These are phyloP conservation scores for Naganishia randhawae DNA, from an alignment of 768 basidiomycete species.

Conservation along the genomic window DNA sequence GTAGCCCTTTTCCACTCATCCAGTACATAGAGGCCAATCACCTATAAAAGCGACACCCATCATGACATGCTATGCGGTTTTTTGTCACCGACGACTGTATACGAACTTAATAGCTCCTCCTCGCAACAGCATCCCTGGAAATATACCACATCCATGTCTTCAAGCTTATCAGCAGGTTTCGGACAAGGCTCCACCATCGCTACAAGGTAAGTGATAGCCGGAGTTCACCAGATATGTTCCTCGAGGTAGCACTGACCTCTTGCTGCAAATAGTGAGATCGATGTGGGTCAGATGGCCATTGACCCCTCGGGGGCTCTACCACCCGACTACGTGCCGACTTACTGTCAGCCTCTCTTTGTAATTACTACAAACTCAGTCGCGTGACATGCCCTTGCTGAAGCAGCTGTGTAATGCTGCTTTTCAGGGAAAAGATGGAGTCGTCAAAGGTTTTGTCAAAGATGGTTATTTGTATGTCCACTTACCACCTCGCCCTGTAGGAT, in stretches of 20 bases:
- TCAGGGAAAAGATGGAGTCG: constrained; percentile 25
- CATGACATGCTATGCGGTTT: too few species aligned
- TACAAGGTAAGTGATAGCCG: neutral
- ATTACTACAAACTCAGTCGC: neutral
- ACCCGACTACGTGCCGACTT: constrained; percentile 22
- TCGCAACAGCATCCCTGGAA: neutral
- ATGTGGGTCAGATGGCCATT: constrained; percentile 22
- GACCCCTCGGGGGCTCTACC: constrained; percentile 20
- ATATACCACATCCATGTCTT: constrained; percentile 1
- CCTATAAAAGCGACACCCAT: neutral
- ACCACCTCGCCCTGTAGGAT: neutral
- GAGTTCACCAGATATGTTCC: neutral
- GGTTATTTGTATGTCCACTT: constrained; percentile 29
- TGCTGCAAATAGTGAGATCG: constrained; percentile 22
- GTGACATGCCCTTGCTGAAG: neutral
- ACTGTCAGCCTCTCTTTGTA: constrained; percentile 28
- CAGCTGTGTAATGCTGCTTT: neutral
- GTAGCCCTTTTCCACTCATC: neutral
- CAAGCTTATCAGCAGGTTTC: constrained; percentile 13
- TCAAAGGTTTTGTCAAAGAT: constrained; percentile 27
- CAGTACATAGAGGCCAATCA: neutral
- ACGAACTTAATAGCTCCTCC: neutral
- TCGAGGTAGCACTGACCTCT: neutral
- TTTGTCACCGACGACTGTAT: neutral
- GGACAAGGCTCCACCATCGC: constrained; percentile 20